phyloP scores from a whole-genome alignment of 441 rosid genomes.

The Arabidopsis hybrid region DNA sequence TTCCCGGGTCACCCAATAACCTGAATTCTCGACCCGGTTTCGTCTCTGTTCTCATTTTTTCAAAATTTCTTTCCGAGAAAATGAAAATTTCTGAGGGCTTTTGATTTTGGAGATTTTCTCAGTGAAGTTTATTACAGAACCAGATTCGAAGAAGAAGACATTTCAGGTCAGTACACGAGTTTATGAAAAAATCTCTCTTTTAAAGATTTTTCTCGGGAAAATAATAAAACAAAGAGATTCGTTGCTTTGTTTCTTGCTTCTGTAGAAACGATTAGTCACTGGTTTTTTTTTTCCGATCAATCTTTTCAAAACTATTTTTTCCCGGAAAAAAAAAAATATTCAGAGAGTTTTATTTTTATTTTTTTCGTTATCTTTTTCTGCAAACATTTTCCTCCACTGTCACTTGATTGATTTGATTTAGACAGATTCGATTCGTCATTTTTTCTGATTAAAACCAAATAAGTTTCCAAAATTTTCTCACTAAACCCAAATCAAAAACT shows the following conservation, averaged over 20 bases:
- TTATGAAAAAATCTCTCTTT: constrained; percentile 7
- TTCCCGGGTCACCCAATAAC: constrained; percentile 37
- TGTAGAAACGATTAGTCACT: constrained; percentile 35
- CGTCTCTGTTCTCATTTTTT: constrained; percentile 16
- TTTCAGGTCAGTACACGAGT: constrained; percentile 39
- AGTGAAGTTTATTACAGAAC: neutral
- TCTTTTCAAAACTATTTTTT: constrained; percentile 39
- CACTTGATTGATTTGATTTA: constrained; percentile 45
- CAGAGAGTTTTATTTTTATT: neutral
- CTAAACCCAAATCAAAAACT: neutral
- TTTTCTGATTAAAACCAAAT: neutral
- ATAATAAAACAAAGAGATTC: constrained; percentile 25
- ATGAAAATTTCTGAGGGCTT: constrained; percentile 3
- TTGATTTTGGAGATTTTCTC: neutral
- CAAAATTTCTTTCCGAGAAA: neutral
- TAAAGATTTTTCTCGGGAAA: constrained; percentile 15
- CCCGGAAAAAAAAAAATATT: neutral
- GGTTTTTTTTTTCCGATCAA: constrained; percentile 27
- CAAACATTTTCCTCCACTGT: constrained; percentile 8
- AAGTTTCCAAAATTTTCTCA: neutral
- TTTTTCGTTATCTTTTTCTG: constrained; percentile 20
- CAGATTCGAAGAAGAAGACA: constrained; percentile 30
- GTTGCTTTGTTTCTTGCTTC: constrained; percentile 17
- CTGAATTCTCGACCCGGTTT: constrained; percentile 25
- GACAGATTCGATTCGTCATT: constrained; percentile 43